phyloP scores from a whole-genome alignment of 169 alveolate genomes.

The Eimeria maxima region DNA sequence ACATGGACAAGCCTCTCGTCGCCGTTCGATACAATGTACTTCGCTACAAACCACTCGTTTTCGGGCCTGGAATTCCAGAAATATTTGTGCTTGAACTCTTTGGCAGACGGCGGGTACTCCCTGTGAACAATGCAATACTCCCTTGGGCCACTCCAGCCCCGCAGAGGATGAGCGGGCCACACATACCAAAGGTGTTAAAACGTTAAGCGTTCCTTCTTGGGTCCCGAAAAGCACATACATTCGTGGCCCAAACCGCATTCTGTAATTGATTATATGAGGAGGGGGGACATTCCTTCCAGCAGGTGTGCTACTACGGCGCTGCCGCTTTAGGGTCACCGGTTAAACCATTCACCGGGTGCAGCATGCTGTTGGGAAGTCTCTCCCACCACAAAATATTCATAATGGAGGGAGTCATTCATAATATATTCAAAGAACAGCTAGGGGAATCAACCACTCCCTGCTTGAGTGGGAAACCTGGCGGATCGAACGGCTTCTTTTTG shows the following conservation, averaged over 20 bases:
- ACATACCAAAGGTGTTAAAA: background rate
- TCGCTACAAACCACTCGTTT: background rate
- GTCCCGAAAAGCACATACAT: background rate
- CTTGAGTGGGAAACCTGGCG: background rate
- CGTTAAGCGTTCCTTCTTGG: background rate
- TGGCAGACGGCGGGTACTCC: background rate
- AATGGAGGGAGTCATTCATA: background rate
- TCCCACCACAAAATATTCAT: background rate
- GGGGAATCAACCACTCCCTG: background rate
- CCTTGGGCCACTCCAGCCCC: constrained; percentile 69
- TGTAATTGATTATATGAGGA: background rate
- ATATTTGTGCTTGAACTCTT: background rate
- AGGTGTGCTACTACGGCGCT: background rate
- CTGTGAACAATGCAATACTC: constrained; percentile 3
- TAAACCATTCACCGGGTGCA: background rate
- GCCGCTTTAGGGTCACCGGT: constrained; percentile 50
- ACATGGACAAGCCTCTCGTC: constrained; percentile 22
- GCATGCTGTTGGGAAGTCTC: constrained; percentile 2
- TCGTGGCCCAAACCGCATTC: background rate
- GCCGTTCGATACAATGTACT: background rate
- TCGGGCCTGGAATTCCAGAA: constrained; percentile 28
- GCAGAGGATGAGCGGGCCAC: constrained; percentile 63
- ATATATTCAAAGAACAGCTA: background rate
- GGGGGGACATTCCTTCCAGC: background rate
- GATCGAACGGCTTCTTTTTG: background rate